Conservation (phyloP, 2,329 filamentous ascomycete species). For the Colletotrichum orbiculare region DNA sequence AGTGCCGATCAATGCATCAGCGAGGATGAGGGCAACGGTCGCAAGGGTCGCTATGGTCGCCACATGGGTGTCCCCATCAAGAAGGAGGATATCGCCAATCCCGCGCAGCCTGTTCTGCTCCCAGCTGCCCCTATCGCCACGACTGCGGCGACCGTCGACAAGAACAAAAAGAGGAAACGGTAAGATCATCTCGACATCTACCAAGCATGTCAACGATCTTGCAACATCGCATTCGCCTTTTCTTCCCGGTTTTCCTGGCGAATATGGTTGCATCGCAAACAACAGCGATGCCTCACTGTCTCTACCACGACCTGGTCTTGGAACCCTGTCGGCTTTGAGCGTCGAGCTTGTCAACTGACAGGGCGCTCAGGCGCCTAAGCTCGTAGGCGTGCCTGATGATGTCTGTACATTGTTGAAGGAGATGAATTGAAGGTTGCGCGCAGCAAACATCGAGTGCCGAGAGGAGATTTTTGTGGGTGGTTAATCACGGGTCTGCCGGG, state of each 20-base stretch:
- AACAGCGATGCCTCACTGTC: slow-evolving; percentile 4
- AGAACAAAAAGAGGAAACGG: slow-evolving; percentile 72
- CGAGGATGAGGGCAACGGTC: slow-evolving; percentile 96
- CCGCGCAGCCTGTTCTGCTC: slow-evolving; percentile 51
- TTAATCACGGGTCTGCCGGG: slow-evolving; percentile 31
- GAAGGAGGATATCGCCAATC: slow-evolving; percentile 61
- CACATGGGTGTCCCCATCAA: slow-evolving; percentile 76
- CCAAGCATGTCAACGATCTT: neutral
- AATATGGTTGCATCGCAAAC: too few relatives aligned
- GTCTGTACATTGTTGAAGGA: too few relatives aligned
- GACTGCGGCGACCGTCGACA: slow-evolving; percentile 54
- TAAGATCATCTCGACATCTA: slow-evolving; percentile 43
- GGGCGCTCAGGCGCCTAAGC: too few relatives aligned
- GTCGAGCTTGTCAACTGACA: neutral
- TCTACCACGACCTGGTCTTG: slow-evolving; percentile 10
- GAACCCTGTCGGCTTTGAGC: slow-evolving; percentile 17
- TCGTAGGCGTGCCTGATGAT: too few relatives aligned
- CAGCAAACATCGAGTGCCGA: neutral
- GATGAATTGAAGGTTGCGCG: too few relatives aligned
- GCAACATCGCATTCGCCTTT: neutral
- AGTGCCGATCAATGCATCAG: slow-evolving; percentile 94
- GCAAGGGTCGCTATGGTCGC: slow-evolving; percentile 89
- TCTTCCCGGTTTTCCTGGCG: neutral
- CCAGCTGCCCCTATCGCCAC: slow-evolving; percentile 57
- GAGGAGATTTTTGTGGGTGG: slow-evolving; percentile 6